phyloP scores from a whole-genome alignment of 2,329 filamentous ascomycete genomes.

The Aspergillus transmontanensis region DNA sequence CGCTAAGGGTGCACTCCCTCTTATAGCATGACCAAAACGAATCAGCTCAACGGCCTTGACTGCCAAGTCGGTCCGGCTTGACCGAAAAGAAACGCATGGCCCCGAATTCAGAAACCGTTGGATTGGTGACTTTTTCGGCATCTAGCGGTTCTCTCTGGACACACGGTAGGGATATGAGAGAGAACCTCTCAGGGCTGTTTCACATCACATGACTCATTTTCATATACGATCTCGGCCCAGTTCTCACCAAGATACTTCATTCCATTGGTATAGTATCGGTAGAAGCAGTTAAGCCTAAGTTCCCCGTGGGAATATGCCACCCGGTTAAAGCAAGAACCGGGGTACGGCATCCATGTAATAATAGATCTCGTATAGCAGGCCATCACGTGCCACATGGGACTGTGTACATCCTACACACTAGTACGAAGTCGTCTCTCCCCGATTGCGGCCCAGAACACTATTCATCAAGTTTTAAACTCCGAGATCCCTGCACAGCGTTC shows the following conservation, averaged over 20 bases:
- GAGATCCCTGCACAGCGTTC: not conserved
- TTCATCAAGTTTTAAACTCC: no score
- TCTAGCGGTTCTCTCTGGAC: not conserved
- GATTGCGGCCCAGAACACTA: not conserved
- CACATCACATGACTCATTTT: not conserved
- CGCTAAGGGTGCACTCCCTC: not conserved
- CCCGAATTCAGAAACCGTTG: not conserved
- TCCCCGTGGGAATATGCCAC: not conserved
- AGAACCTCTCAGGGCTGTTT: not conserved
- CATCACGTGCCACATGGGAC: not conserved
- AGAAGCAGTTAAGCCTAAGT: not conserved
- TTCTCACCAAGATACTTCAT: not conserved
- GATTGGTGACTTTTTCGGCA: not conserved
- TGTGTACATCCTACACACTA: no score
- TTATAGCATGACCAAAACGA: not conserved
- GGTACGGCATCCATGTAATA: not conserved
- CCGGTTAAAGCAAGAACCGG: not conserved
- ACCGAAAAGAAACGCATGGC: not conserved
- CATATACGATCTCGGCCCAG: not conserved
- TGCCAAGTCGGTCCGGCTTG: conserved; percentile 6
- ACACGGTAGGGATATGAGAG: not conserved
- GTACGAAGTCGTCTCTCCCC: not conserved
- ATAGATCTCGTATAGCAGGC: not conserved
- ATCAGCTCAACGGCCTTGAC: conserved; percentile 12
- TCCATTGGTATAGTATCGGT: not conserved